Percentiles rank a stretch among this genome's conserved stretches.
Evolutionary conservation across 73 alveolate species (phyloP).

Genomic region (Paramecium bursaria): DNA sequence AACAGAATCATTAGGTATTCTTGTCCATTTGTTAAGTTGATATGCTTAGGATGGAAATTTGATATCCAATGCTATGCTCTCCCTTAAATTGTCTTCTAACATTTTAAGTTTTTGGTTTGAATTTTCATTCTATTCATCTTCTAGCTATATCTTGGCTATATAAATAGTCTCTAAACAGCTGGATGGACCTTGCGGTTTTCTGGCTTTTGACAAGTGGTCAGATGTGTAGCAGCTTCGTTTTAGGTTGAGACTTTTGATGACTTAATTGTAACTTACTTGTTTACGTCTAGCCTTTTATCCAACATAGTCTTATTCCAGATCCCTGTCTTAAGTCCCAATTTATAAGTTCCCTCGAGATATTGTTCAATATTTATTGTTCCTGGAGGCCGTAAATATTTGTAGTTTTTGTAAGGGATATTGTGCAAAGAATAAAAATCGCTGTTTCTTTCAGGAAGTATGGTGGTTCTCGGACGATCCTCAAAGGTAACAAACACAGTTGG

Average conservation of each 20-base stretch:
- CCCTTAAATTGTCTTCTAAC: constrained; percentile 13
- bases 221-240: no score
- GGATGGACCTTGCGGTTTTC: constrained; percentile 28
- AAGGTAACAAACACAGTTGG: no score
- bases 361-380: constrained; percentile 9
- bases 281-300: background rate
- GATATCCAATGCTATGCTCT: background rate
- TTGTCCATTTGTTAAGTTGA: constrained; percentile 29
- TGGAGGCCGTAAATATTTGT: constrained; percentile 47
- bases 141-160: constrained; percentile 28
- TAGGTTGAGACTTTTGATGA: no score
- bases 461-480: no score
- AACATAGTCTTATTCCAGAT: constrained; percentile 7
- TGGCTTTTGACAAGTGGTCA: constrained; percentile 20
- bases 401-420: constrained; percentile 40
- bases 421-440: constrained; percentile 11
- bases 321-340: constrained; percentile 9
- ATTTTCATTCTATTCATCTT: constrained; percentile 28
- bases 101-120: constrained; percentile 5
- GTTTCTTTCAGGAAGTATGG: no score
- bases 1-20: background rate
- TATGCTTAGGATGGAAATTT: constrained; percentile 56
- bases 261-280: constrained; percentile 23
- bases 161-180: constrained; percentile 61
- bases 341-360: constrained; percentile 8